These are phyloP conservation scores for Quercus lobata DNA, from an alignment of 331 rosid species.

Conservation along the genomic window DNA sequence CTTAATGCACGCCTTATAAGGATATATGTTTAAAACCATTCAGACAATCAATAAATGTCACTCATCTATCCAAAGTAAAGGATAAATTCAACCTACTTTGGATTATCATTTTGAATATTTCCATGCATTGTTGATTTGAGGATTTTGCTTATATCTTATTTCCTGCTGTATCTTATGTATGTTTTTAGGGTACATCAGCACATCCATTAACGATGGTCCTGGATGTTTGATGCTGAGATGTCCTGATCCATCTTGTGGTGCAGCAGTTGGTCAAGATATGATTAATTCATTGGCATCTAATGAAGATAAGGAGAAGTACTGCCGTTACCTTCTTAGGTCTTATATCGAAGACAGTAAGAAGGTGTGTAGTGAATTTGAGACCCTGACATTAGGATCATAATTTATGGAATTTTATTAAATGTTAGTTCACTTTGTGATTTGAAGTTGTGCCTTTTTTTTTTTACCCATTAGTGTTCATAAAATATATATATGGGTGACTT, in stretches of 20 bases:
- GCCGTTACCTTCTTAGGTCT: conserved; percentile 77
- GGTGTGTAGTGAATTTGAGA: conserved; percentile 25
- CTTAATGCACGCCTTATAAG: not conserved
- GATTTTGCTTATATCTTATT: not conserved
- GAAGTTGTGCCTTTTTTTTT: not conserved
- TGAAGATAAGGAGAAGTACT: conserved; percentile 71
- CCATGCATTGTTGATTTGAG: conserved; percentile 11
- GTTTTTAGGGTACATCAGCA: conserved; percentile 61
- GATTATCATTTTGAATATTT: not conserved
- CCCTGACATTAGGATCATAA: conserved; percentile 6
- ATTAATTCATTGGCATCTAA: conserved; percentile 44
- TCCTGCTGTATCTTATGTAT: conserved; percentile 2
- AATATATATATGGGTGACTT: not conserved
- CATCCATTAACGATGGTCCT: conserved; percentile 90
- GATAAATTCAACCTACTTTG: not conserved
- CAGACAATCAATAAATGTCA: not conserved
- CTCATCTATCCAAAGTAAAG: not conserved
- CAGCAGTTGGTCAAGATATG: conserved; percentile 87
- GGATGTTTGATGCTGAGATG: conserved; percentile 93
- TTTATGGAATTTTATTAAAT: not conserved
- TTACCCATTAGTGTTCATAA: not conserved
- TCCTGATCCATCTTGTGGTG: conserved; percentile 88
- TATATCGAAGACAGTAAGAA: conserved; percentile 91
- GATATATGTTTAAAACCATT: not conserved
- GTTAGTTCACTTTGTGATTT: not conserved